Percentiles rank a stretch among this genome's conserved stretches.
Conservation (phyloP, 257 asterid species). For the Solanum rostratum region DNA sequence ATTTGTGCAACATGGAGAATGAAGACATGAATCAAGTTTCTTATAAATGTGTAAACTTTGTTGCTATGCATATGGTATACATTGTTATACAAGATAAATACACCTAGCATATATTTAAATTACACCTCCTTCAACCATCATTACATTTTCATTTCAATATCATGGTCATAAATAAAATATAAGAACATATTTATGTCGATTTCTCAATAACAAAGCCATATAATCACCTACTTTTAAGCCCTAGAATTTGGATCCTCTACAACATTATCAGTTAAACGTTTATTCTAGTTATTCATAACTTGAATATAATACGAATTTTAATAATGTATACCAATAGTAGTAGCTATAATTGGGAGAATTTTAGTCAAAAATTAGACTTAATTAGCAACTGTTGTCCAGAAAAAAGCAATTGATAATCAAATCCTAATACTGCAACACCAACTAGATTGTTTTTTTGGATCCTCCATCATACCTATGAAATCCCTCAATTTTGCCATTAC, state of each 20-base stretch:
- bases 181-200: neutral
- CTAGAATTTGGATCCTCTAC: neutral
- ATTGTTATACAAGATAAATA: neutral
- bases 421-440: neutral
- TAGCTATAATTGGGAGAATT: neutral
- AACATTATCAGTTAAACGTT: neutral
- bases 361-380: too few species aligned
- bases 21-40: too few species aligned
- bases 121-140: too few species aligned
- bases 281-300: neutral
- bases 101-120: too few species aligned
- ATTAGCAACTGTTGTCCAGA: too few species aligned
- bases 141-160: neutral
- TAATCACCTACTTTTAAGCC: neutral
- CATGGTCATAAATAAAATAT: neutral
- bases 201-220: neutral
- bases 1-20: too few species aligned
- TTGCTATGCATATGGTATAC: too few species aligned
- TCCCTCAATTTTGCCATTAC: neutral
- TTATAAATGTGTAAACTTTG: too few species aligned
- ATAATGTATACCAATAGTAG: neutral
- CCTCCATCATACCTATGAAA: neutral
- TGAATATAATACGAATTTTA: neutral
- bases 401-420: too few species aligned
- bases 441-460: neutral